These are phyloP conservation scores for Arbutus unedo DNA, from an alignment of 148 eudicot genomes.

Conservation along the genomic window DNA sequence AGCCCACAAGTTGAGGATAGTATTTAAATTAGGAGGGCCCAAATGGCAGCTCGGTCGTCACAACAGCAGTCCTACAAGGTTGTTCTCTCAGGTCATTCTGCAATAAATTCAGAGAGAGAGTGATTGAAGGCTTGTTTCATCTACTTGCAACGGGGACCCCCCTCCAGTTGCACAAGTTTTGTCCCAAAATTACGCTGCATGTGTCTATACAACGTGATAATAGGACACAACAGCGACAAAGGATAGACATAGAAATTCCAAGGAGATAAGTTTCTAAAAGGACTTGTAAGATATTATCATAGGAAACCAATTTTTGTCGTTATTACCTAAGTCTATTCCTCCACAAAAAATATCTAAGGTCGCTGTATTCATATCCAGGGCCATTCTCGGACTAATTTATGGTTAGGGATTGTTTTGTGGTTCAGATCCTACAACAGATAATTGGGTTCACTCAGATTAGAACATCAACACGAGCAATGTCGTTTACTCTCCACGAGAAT, in stretches of 20 bases:
- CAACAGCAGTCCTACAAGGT: neutral
- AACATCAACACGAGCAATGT: neutral
- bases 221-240: neutral
- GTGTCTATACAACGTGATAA: neutral
- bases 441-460: neutral
- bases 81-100: neutral
- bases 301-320: neutral
- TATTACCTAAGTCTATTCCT: neutral
- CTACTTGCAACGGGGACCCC: slow-evolving; percentile 14
- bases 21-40: neutral
- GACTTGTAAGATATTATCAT: neutral
- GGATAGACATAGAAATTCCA: neutral
- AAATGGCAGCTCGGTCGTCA: neutral
- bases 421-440: neutral
- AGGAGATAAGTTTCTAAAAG: neutral
- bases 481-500: neutral
- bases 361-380: neutral
- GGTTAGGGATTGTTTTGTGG: neutral
- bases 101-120: neutral
- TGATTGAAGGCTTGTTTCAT: neutral
- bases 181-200: neutral
- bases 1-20: slow-evolving; percentile 6
- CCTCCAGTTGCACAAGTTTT: neutral
- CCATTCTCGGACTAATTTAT: neutral
- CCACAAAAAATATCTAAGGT: neutral